Evolutionary conservation across 495 filamentous ascomycete species (phyloP).

Genomic region (Aspergillus taichungensis): DNA sequence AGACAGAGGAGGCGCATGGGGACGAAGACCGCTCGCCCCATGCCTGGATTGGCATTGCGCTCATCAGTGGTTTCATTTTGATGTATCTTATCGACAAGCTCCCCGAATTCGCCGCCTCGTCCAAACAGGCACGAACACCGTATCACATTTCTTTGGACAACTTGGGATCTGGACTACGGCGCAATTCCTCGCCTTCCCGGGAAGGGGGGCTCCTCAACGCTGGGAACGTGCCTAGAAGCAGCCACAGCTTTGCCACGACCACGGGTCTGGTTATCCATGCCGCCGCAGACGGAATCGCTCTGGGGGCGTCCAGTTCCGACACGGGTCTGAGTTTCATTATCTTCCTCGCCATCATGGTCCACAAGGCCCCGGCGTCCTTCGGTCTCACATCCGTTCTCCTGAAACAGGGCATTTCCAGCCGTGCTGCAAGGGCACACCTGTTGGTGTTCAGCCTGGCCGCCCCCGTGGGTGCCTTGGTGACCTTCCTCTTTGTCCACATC

Average conservation of each 20-base stretch:
- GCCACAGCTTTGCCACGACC: conserved; percentile 61
- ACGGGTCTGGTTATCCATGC: conserved; percentile 93
- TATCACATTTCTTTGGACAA: conserved; percentile 79
- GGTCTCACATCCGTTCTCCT: conserved; percentile 82
- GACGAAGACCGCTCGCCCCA: conserved; percentile 44
- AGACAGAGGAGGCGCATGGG: conserved; percentile 26
- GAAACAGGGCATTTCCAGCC: conserved; percentile 80
- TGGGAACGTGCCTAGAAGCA: conserved; percentile 20
- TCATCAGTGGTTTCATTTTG: conserved; percentile 83
- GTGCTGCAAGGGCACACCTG: conserved; percentile 74
- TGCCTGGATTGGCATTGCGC: conserved; percentile 73
- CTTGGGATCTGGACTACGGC: conserved; percentile 49
- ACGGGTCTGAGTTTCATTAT: conserved; percentile 76
- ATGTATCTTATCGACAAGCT: conserved; percentile 96
- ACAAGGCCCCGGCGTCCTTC: conserved; percentile 95
- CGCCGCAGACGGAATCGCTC: conserved; percentile 90
- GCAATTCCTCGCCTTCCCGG: conserved; percentile 39
- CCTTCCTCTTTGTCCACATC: conserved; percentile 68
- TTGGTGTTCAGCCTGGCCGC: conserved; percentile 88
- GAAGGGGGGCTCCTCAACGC: conserved; percentile 32
- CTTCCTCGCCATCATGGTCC: conserved; percentile 92
- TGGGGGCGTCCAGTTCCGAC: conserved; percentile 75
- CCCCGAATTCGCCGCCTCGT: conserved; percentile 57
- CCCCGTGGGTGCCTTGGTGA: conserved; percentile 74
- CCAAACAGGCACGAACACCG: conserved; percentile 42